These are phyloP conservation scores for Gillenia trifoliata DNA, from an alignment of 306 rosid genomes.

Conservation along the genomic window DNA sequence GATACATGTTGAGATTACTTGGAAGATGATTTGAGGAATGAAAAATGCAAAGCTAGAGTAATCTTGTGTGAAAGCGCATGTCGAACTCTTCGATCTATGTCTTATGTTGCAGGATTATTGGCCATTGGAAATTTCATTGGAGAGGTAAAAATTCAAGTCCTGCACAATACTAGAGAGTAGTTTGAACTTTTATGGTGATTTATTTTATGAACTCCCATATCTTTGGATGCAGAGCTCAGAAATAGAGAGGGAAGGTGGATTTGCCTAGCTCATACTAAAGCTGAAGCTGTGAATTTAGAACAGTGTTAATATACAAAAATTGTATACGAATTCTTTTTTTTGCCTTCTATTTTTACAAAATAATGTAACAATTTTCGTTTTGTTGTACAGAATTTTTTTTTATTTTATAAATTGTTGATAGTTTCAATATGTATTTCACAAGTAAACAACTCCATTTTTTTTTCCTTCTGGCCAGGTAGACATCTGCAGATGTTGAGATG, in stretches of 20 bases:
- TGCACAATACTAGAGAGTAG: background rate
- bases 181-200: no score
- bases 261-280: background rate
- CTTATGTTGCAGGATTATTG: background rate
- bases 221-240: background rate
- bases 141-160: background rate
- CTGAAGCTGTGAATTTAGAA: background rate
- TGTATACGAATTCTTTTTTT: background rate
- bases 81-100: background rate
- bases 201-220: background rate
- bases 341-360: background rate
- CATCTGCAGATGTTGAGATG: no score
- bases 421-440: no score
- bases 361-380: background rate
- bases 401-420: no score
- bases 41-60: no score
- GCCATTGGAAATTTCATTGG: background rate
- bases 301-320: background rate
- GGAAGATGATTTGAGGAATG: slow-evolving; percentile 48
- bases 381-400: background rate
- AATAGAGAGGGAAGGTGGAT: background rate
- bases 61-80: background rate
- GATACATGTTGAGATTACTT: slow-evolving; percentile 60
- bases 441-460: no score
- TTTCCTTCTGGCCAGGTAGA: no score